phyloP scores from a whole-genome alignment of 306 rosid genomes.

The Dryas drummondii region DNA sequence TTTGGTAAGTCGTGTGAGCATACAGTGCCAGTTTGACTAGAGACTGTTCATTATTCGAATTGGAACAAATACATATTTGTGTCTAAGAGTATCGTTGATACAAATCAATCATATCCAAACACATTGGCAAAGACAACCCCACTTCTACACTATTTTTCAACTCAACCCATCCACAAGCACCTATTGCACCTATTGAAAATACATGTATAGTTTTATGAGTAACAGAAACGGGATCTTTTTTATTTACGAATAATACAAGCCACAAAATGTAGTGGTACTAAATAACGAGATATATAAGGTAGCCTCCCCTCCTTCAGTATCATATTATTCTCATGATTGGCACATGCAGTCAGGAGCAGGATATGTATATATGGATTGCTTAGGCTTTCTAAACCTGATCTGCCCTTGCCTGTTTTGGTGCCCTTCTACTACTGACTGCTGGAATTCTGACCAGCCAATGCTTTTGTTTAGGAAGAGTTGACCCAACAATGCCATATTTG shows the following conservation, averaged over 20 bases:
- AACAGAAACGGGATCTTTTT: conserved; percentile 34
- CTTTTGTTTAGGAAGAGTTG: conserved; percentile 87
- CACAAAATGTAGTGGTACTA: conserved; percentile 37
- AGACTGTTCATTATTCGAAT: not conserved
- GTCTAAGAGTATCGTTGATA: not conserved
- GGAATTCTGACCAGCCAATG: conserved; percentile 74
- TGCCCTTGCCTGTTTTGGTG: conserved; percentile 87
- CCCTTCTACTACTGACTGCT: conserved; percentile 63
- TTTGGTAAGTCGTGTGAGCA: too few species aligned
- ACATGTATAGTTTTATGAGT: conserved; percentile 27
- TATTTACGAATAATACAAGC: conserved; percentile 44
- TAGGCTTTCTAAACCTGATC: conserved; percentile 76
- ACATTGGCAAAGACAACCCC: conserved; percentile 1
- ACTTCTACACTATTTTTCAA: not conserved
- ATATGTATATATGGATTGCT: conserved; percentile 90
- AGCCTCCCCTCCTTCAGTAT: conserved; percentile 26
- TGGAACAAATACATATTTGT: not conserved
- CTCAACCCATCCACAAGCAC: conserved; percentile 28
- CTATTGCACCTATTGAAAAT: conserved; percentile 37
- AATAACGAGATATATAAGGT: conserved; percentile 30
- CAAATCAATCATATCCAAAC: not conserved
- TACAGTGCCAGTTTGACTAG: too few species aligned
- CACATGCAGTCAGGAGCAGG: conserved; percentile 98
- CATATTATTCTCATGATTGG: conserved; percentile 42
- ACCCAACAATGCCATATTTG: conserved; percentile 89